These are phyloP conservation scores for Trichophyton rubrum DNA, from an alignment of 2,329 filamentous ascomycete species.

Conservation along the genomic window DNA sequence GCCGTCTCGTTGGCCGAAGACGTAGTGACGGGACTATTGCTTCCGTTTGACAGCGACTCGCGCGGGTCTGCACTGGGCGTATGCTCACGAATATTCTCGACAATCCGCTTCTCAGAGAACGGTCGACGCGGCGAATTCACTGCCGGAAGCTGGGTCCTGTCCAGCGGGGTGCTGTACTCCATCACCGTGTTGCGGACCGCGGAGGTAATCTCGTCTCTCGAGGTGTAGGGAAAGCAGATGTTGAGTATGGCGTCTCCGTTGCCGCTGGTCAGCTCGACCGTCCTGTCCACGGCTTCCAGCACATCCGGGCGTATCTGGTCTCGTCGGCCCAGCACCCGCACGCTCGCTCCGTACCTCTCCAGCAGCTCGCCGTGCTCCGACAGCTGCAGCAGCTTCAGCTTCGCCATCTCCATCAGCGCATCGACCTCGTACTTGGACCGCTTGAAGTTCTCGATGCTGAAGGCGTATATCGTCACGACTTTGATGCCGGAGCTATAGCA, in stretches of 20 bases:
- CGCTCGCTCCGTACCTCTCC: slow-evolving; percentile 78
- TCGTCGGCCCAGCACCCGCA: slow-evolving; percentile 74
- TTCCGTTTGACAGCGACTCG: slow-evolving; percentile 15
- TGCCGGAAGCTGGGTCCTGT: slow-evolving; percentile 31
- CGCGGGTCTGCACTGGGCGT: slow-evolving; percentile 40
- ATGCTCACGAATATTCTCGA: slow-evolving; percentile 67
- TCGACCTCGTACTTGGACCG: slow-evolving; percentile 93
- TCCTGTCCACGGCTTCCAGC: slow-evolving; percentile 72
- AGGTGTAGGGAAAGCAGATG: slow-evolving; percentile 96
- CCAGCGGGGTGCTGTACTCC: slow-evolving; percentile 66
- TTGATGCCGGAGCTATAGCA: slow-evolving; percentile 97
- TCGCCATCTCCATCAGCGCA: slow-evolving; percentile 93
- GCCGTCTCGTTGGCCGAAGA: slow-evolving; percentile 14
- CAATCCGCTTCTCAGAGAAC: slow-evolving; percentile 80
- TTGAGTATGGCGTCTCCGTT: slow-evolving; percentile 76
- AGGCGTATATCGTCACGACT: slow-evolving; percentile 94
- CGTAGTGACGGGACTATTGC: slow-evolving; percentile 6
- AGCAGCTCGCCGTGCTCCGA: slow-evolving; percentile 86
- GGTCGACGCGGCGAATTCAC: slow-evolving; percentile 41
- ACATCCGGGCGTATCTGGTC: slow-evolving; percentile 79
- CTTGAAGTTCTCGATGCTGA: slow-evolving; percentile 99
- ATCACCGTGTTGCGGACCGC: slow-evolving; percentile 78
- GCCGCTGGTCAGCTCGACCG: slow-evolving; percentile 71
- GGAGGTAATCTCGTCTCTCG: slow-evolving; percentile 84
- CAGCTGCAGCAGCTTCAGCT: slow-evolving; percentile 83